These are phyloP conservation scores for Rubia yunnanensis DNA, from an alignment of 257 asterid species.

Conservation along the genomic window DNA sequence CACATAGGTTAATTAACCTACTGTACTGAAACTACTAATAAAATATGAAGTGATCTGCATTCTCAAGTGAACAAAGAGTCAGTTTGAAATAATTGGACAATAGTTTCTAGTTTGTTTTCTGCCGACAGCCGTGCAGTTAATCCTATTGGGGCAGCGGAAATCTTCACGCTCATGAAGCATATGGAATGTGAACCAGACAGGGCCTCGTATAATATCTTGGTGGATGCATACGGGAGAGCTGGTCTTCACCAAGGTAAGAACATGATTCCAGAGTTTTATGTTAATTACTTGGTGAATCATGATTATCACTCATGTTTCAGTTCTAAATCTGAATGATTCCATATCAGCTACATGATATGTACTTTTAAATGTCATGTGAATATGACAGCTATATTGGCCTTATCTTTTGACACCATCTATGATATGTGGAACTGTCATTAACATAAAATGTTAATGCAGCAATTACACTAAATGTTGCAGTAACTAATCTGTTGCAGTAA, in stretches of 20 bases:
- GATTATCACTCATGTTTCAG: not conserved
- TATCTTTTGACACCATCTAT: too few species aligned
- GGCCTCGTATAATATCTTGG: constrained; percentile 76
- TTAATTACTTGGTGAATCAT: not conserved
- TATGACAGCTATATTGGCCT: too few species aligned
- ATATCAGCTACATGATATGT: too few species aligned
- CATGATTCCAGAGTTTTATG: not conserved
- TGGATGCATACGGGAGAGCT: constrained; percentile 86
- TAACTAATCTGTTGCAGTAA: too few species aligned
- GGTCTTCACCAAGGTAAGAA: constrained; percentile 62
- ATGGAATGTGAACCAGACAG: constrained; percentile 85
- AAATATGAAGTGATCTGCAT: not conserved
- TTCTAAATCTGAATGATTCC: not conserved
- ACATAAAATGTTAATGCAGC: too few species aligned
- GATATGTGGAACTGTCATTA: too few species aligned
- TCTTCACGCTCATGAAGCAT: constrained; percentile 74
- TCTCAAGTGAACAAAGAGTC: too few species aligned
- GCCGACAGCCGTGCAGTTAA: constrained; percentile 67
- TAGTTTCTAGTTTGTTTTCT: constrained; percentile 1
- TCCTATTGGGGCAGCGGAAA: constrained; percentile 79
- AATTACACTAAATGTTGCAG: too few species aligned
- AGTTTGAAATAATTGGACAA: not conserved
- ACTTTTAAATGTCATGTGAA: too few species aligned
- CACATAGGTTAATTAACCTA: not conserved
- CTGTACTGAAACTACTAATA: not conserved